phyloP scores from a whole-genome alignment of 257 asterid genomes.

The Penstemon eatonii region DNA sequence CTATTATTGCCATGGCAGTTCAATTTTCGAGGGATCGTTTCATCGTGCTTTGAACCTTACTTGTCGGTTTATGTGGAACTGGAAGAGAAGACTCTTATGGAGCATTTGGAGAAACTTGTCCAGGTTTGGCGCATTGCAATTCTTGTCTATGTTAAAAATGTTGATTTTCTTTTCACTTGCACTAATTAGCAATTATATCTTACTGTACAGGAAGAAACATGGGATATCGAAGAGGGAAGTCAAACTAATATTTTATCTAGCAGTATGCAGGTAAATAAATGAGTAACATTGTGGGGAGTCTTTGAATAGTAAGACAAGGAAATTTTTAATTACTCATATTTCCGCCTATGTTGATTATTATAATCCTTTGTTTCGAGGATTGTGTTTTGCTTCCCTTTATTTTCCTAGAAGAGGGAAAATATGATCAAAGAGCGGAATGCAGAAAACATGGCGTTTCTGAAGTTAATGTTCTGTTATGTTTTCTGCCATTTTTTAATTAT shows the following conservation, averaged over 20 bases:
- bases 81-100: constrained; percentile 98
- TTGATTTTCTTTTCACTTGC: constrained; percentile 23
- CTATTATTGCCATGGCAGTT: constrained; percentile 60
- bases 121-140: constrained; percentile 56
- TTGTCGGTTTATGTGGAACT: constrained; percentile 85
- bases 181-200: constrained; percentile 23
- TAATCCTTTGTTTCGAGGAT: not conserved
- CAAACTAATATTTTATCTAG: constrained; percentile 90
- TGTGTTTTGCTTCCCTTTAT: not conserved
- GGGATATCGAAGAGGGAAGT: constrained; percentile 97
- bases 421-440: not conserved
- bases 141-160: constrained; percentile 18
- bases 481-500: not conserved
- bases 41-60: constrained; percentile 98
- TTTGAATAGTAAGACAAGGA: constrained; percentile 3
- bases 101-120: constrained; percentile 89
- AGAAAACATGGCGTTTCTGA: not conserved
- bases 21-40: constrained; percentile 93
- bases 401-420: not conserved
- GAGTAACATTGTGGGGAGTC: constrained; percentile 5
- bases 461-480: not conserved
- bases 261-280: constrained; percentile 80
- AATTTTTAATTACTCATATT: not conserved
- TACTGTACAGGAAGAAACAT: constrained; percentile 82
- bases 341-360: not conserved